Evolutionary conservation across 2,329 filamentous ascomycete species (phyloP), one percentile per base, ranked within the genome.

Genomic region (Drechmeria coniospora): DNA sequence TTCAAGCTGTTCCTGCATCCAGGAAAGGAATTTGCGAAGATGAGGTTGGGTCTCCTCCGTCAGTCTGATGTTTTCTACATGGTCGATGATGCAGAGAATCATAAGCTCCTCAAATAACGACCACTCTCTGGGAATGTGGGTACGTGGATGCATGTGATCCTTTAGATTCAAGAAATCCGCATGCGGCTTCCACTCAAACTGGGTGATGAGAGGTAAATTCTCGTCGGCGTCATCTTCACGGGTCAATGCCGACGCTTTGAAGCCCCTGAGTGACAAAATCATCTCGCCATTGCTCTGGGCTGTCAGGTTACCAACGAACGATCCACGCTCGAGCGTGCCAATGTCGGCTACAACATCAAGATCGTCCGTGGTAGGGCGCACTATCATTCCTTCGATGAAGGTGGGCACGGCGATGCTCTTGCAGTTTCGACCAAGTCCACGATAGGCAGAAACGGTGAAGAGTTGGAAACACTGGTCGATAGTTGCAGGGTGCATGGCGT

Each of bases 401-500:
- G 27, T 30, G 2, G 34, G 34, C 4, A 36, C 26, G 4, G 29
- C 26, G 13, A 32, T 16, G 13, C 34, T 35, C 14, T 32, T 28
- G 23, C 41, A 36, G 17, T 41, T 39, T 13, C 42, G 36, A 10
- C 33, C 33, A 6, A 46, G 32, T 2, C 43, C 43, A 7, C 33
- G 27, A 6, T 25, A 33, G 8, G 30, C 28, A n/a, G 46, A 36
- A 9, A 47, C 35, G 24, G 46, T 41, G 16, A 43, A 36, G 6
- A 49, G 36, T 21, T 53, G 50, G 17, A 53, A 31, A 25, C 45
- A 44, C 10, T 39, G 36, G 29, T 59, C 54, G 13, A 59, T 44
- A 25, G 44, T 45, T 4, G 44, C 42, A 0, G 56, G 54, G 23
- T 59, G 55, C 12, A 57, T 37, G 7, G 45, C 36, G 20, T 54